Base-by-base conservation (phyloP, 805 yeast genomes). In the Maudiozyma saulgeensis region DNA sequence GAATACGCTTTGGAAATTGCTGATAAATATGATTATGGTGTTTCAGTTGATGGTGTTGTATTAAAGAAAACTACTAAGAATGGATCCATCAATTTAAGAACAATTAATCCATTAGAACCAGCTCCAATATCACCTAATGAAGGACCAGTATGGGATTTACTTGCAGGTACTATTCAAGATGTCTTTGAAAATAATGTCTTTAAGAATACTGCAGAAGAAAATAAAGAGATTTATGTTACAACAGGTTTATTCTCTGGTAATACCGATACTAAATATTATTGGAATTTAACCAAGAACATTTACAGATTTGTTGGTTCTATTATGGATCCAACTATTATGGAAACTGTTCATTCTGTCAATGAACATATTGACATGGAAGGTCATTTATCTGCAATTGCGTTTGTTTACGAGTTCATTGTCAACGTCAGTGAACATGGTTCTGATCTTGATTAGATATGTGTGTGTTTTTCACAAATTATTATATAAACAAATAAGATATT, bases 321-420 rank as follows among this genome's bases (percentile, higher is more conserved):
- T 18, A 44, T 56, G 1, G 53, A 52, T 37, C 45, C 44, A 4
- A 52, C 52, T 12, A 49, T 52, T 2, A 41, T 60, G 35, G 53
- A 64, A 32, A 69, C 74, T 42, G 68, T 73, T 41, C 91, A 84
- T 66, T 79, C 84, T 32, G 81, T 82, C 18, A 76, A 84, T 60
- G 93, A 86, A 62, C 74, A 69, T 53, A 61, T 79, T 43, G 66
- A 70, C 15, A 61, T 81, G 50, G 77, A 75, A 48, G 69, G 75
- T n/a, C 91, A 84, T 64, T 64, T 85, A 53, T 79, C 80, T 51
- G 68, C 75, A 9, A 68, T 80, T 42, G 81, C 81, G 0, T 80
- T 79, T 62, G 69, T 74, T 56, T 78, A 78, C 57, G 76, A 78
- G 53, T 78, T 76, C 54, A 66, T 68, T 42, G 58, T 62, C 16